Base-by-base conservation (phyloP, 768 basidiomycete genomes). In the Pleurotus djamor region DNA sequence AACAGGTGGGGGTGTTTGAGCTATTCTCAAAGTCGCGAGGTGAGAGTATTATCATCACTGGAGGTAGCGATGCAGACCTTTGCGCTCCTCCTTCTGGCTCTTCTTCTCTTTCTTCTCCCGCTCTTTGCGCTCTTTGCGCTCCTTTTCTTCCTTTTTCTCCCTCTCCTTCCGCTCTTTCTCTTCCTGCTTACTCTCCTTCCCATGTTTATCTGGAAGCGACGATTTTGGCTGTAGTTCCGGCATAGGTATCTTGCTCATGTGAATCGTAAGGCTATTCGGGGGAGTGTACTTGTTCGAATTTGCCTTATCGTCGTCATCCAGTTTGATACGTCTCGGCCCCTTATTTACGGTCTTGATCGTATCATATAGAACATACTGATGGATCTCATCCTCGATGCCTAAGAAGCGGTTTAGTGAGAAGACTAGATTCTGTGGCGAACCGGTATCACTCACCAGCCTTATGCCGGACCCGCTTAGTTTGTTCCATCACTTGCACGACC, bases 201-300 rank as follows among this genome's bases (percentile, higher is more conserved):
- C 54, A n/a, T 70, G 65, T 41, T 62, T 61, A 4, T 48, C 56
- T 36, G 45, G 33, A 9, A 57, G 59, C 13, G 34, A 65, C 13
- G 76, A 66, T 60, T 78, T 81, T 3, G 89, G 89, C 65, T 82
- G 81, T 13, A 94, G 80, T 68, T 94, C 92, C 0, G 91, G 92
- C 84, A 94, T 93, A 12, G 87, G 77, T 50, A 94, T 92, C 77
- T 94, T 94, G 78, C 91, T 91, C 14, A 94, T 71, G 69, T 94
- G 91, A 1, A 94, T 79, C 0, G 79, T 80, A 0, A 94, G 77
- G 61, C 80, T 85, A 36, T 77, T 79, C 0, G 91, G 92, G 1
- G 92, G 91, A 2, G 75, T 71, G 67, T 94, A 92, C 61, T 79
- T 75, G 48, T 63, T 66, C 59, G 73, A 71, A 47, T 68, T 68